Evolutionary conservation across 495 filamentous ascomycete genomes (phyloP).

Genomic region (Penicillium ucsense): DNA sequence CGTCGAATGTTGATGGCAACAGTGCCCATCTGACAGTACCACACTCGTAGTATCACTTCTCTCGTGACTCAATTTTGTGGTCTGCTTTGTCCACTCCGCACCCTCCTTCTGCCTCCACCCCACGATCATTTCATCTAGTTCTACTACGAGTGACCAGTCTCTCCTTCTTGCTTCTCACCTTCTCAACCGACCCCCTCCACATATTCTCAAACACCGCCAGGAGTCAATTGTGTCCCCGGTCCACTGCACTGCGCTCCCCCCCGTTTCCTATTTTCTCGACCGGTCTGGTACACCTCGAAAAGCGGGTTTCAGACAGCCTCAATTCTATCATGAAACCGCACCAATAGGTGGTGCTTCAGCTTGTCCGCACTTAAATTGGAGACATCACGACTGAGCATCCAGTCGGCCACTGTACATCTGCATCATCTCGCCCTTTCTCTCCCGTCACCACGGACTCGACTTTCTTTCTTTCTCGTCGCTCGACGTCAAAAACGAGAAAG

Average conservation of each 20-base stretch:
- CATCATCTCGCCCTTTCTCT: no score
- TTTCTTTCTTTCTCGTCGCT: no score
- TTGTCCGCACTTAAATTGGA: conserved; percentile 7
- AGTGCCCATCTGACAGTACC: no score
- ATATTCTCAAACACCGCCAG: neutral
- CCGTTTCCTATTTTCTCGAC: neutral
- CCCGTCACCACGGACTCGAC: no score
- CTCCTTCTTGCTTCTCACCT: neutral
- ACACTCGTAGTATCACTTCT: no score
- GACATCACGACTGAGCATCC: neutral
- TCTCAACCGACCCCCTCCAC: neutral
- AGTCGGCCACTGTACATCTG: neutral
- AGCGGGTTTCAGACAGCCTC: neutral
- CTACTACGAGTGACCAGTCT: no score
- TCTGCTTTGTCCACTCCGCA: no score
- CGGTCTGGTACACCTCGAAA: conserved; percentile 1
- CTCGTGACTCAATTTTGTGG: no score
- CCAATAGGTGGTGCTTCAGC: conserved; percentile 7
- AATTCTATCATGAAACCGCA: conserved; percentile 10
- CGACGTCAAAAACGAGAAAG: no score
- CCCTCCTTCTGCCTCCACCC: neutral
- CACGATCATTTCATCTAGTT: neutral
- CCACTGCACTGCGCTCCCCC: neutral
- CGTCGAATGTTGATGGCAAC: no score
- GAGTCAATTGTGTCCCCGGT: no score